phyloP scores from a whole-genome alignment of 202 grass and related monocot genomes.

The Panicum virgatum region DNA sequence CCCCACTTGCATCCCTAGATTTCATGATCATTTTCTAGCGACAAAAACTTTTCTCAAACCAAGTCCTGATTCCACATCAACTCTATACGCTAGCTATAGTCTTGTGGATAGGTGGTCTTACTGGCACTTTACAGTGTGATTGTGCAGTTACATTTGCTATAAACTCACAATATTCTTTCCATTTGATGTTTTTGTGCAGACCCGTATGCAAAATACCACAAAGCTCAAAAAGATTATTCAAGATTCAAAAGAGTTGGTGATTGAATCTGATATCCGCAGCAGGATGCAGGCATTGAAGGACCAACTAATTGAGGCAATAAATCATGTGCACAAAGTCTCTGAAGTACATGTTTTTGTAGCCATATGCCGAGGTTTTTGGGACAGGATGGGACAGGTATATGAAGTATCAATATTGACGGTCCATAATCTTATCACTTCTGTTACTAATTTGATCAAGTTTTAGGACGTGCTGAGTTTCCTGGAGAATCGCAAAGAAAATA shows the following conservation, averaged over 20 bases:
- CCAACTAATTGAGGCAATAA: slow-evolving; percentile 72
- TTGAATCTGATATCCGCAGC: slow-evolving; percentile 89
- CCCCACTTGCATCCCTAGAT: too few relatives aligned
- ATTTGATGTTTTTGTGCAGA: slow-evolving; percentile 52
- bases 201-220: slow-evolving; percentile 73
- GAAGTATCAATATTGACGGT: not conserved
- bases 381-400: slow-evolving; percentile 90
- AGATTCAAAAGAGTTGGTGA: slow-evolving; percentile 81
- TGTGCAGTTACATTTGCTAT: not conserved
- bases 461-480: slow-evolving; percentile 95
- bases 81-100: not conserved
- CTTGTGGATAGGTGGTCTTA: not conserved
- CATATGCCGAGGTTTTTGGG: slow-evolving; percentile 90
- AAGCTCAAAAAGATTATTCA: slow-evolving; percentile 98
- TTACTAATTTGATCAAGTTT: slow-evolving; percentile 42
- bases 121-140: not conserved
- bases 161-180: slow-evolving; percentile 1
- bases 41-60: slow-evolving; percentile 5
- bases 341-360: slow-evolving; percentile 86
- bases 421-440: not conserved
- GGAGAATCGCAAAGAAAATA: slow-evolving; percentile 93
- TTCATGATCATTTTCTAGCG: not conserved
- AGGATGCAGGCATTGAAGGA: slow-evolving; percentile 92
- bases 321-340: slow-evolving; percentile 76
- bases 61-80: not conserved